Base-by-base conservation (phyloP, 441 rosid species). In the Lepidium campestre region DNA sequence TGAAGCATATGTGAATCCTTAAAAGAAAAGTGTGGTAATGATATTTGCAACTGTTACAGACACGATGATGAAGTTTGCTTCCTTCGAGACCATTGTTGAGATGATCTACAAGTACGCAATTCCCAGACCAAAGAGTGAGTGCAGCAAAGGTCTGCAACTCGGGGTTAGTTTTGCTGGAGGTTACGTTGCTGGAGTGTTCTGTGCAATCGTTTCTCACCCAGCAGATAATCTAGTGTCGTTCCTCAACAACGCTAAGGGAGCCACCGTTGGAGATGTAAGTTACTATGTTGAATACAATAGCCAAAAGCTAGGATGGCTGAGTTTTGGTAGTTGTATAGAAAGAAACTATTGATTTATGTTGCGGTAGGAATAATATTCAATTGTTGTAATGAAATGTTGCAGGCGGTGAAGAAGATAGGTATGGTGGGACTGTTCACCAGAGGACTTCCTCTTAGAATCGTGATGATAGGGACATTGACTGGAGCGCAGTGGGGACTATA, bases 31-130 rank as follows among this genome's bases (percentile, higher is more conserved):
- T 42, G 10, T 41, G 36, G 0, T 73, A 59, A 55, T 55, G 12
- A 29, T 50, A 22, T 64, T 10, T 72, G 4, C 17, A 12, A 25
- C 12, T 73, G 35, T 45, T 10, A 75, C 79, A 95, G 99, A 95
- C 78, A 95, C 99, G 1, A 92, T 95, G 99, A 95, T 92, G 99
- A 95, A 92, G 84, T 95, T 95, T 82, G 99, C 99, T 62, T 91
- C 99, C 25, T 95, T 95, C 67, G 99, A 95, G 81, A 84, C 88
- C 67, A 90, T 90, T 59, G 97, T 95, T 70, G 99, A 95, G 87
- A 73, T 85, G 89, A 78, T 95, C 58, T 95, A 95, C 89, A 91
- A 92, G 87, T 80, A 92, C 47, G 86, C 82, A 36, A 81, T 95
- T 47, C 99, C 99, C 22, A 72, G 48, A 49, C 98, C 99, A 4